Percentiles rank a stretch among this genome's conserved stretches.
Conservation (phyloP, 192 early-diverging fungal species). For the Coemansia sp. region DNA sequence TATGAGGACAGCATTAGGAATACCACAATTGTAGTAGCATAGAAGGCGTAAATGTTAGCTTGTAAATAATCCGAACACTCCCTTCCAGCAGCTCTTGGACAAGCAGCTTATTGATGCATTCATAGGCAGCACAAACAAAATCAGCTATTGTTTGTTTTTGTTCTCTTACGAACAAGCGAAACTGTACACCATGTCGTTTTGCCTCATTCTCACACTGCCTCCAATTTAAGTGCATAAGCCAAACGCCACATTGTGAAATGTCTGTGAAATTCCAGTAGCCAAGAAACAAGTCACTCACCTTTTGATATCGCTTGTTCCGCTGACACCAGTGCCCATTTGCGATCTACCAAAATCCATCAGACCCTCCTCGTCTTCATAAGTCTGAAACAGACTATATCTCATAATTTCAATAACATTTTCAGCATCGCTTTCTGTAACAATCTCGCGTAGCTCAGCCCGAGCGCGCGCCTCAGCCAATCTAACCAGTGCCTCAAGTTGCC, state of each 20-base stretch:
- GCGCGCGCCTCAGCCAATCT: slow-evolving; percentile 76
- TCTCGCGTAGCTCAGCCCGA: slow-evolving; percentile 69
- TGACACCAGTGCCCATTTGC: slow-evolving; percentile 60
- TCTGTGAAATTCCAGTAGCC: slow-evolving; percentile 13
- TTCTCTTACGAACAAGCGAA: slow-evolving; percentile 1
- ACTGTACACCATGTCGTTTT: not conserved
- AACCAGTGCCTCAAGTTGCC: slow-evolving; percentile 80
- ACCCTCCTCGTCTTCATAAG: slow-evolving; percentile 59
- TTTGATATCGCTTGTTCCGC: slow-evolving; percentile 60
- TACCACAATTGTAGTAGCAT: not conserved
- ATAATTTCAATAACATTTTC: slow-evolving; percentile 78
- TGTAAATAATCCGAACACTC: not conserved
- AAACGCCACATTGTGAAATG: slow-evolving; percentile 7
- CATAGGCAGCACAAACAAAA: not conserved
- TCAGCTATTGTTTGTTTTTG: not conserved
- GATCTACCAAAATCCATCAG: slow-evolving; percentile 61
- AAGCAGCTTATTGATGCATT: not conserved
- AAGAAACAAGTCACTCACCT: slow-evolving; percentile 40
- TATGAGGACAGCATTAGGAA: slow-evolving; percentile 1
- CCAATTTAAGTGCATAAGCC: not conserved
- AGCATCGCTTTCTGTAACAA: slow-evolving; percentile 70
- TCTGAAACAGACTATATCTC: slow-evolving; percentile 65
- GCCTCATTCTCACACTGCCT: not conserved
- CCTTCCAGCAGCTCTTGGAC: not conserved
- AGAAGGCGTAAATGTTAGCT: not conserved